Base-by-base conservation (phyloP, 306 rosid species). In the Quercus wislizeni region DNA sequence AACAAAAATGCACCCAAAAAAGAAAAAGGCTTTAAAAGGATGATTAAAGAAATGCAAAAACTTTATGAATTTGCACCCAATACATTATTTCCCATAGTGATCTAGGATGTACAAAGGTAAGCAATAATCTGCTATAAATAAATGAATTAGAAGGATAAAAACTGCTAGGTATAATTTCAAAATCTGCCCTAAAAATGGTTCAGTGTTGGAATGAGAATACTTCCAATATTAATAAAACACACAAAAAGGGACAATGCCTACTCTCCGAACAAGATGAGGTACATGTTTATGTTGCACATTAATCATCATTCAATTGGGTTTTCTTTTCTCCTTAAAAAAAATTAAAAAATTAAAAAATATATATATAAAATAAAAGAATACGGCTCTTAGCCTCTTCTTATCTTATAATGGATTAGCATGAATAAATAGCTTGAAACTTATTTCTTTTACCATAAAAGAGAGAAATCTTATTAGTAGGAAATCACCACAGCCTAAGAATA, bases 1-100 rank as follows among this genome's bases (percentile, higher is more conserved):
- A 69, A 76, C 27, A 33, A 81, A 43, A 84, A 75, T 67, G 65
- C 83, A 85, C 77, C 80, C 52, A 81, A 51, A 76, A 62, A 43
- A 7, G 69, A 54, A 49, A 49, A 59, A 57, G 27, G 59, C 65
- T 72, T 70, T 33, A 43, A 9, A 1, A 12, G 21, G 30, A 59
- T 20, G 75, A 54, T 56, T 27, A 23, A 52, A 56, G 13, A 57
- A 58, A 59, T 57, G 17, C 10, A 57, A 71, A 25, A 14, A 6
- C 10, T 4, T 30, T 9, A 46, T 17, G 31, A 64, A 30, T 49
- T 17, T 9, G 11, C 19, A 35, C 59, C 30, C 73, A 71, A 21
- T 54, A 17, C 64, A 70, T 59, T 74, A 28, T 14, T 23, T 57
- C 6, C 65, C 54, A 49, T 12, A 49, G 54, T 49, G 17, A 49